Conservation (phyloP, 495 filamentous ascomycete species). For the Aspergillus bridgeri region DNA sequence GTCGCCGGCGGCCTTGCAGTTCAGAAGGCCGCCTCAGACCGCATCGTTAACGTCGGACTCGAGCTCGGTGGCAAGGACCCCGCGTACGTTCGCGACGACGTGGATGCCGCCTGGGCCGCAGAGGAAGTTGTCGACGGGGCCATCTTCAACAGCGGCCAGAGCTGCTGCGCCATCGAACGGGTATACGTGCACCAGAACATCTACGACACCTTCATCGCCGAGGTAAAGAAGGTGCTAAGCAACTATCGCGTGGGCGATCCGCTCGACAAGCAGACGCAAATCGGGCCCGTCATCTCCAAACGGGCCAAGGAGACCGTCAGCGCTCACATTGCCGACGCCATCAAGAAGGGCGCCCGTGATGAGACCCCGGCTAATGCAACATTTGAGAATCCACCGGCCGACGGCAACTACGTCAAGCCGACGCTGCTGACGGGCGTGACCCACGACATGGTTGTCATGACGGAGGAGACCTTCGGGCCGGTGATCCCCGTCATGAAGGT, state of each 20-base stretch:
- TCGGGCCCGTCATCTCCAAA: slow-evolving; percentile 84
- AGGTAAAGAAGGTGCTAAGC: slow-evolving; percentile 75
- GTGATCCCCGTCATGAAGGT: slow-evolving; percentile 90
- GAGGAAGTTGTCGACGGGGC: slow-evolving; percentile 91
- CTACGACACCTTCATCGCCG: slow-evolving; percentile 74
- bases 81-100: slow-evolving; percentile 81
- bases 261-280: slow-evolving; percentile 66
- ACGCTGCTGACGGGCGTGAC: slow-evolving; percentile 74
- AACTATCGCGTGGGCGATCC: slow-evolving; percentile 86
- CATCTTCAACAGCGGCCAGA: slow-evolving; percentile 91
- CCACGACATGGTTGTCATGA: slow-evolving; percentile 84
- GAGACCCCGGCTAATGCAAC: slow-evolving; percentile 72
- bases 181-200: slow-evolving; percentile 82
- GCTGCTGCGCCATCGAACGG: slow-evolving; percentile 84
- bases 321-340: slow-evolving; percentile 73
- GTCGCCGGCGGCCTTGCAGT: slow-evolving; percentile 80
- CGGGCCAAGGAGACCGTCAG: slow-evolving; percentile 67
- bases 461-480: slow-evolving; percentile 90
- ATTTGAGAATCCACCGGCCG: slow-evolving; percentile 61
- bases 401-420: slow-evolving; percentile 81
- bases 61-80: slow-evolving; percentile 94
- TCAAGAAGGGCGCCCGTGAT: slow-evolving; percentile 77
- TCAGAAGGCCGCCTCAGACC: slow-evolving; percentile 75
- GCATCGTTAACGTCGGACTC: slow-evolving; percentile 78
- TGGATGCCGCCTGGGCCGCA: slow-evolving; percentile 84